Evolutionary conservation across 108 stramenopile species (phyloP).

Genomic region (Nitzschia sp.): DNA sequence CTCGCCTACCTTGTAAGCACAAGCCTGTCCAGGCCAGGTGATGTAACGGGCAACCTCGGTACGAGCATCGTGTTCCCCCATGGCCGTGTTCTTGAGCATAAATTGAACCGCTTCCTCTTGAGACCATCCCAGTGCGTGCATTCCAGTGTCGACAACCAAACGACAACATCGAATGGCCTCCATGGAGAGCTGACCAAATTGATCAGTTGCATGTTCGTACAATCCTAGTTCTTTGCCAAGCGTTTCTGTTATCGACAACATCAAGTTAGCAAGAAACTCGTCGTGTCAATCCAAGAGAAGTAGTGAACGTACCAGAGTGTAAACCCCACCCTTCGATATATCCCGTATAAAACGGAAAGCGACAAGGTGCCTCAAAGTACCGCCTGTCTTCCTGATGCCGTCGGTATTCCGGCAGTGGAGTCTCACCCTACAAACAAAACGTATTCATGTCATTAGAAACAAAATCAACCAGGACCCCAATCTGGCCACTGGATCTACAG

Average conservation of each 20-base stretch:
- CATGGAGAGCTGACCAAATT: conserved; percentile 54
- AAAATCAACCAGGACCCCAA: too few species aligned
- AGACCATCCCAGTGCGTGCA: conserved; percentile 57
- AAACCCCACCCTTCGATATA: conserved; percentile 67
- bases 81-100: conserved; percentile 60
- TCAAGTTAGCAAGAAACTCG: too few species aligned
- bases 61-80: conserved; percentile 60
- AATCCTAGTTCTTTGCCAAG: conserved; percentile 52
- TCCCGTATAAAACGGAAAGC: conserved; percentile 68
- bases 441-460: too few species aligned
- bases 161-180: conserved; percentile 54
- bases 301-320: conserved; percentile 34
- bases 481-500: too few species aligned
- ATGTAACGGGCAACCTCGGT: conserved; percentile 52
- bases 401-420: conserved; percentile 42
- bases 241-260: conserved; percentile 30
- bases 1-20: conserved; percentile 66
- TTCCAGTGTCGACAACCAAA: conserved; percentile 63
- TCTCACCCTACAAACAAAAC: conserved; percentile 19
- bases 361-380: conserved; percentile 58
- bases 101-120: conserved; percentile 46
- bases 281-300: too few species aligned
- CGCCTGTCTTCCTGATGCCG: conserved; percentile 49
- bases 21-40: conserved; percentile 67
- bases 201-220: conserved; percentile 48